Conservation (phyloP, 2,329 filamentous ascomycete species). For the Aotearoamyces nothofagi region DNA sequence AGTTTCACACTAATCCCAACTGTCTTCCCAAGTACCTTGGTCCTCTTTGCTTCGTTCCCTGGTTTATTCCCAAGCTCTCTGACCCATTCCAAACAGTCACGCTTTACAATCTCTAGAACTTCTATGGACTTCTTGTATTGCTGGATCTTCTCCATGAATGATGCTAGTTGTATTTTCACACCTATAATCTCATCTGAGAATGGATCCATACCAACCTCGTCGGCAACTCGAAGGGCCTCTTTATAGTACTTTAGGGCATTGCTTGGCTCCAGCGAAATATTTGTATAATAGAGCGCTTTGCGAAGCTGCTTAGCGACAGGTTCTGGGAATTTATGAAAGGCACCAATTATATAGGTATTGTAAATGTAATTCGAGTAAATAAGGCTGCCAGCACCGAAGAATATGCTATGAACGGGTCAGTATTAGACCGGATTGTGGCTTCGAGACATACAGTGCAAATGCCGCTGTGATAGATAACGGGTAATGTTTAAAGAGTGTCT, state of each 20-base stretch:
- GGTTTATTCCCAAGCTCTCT: slow-evolving; percentile 36
- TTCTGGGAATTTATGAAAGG: slow-evolving; percentile 46
- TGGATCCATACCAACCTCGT: slow-evolving; percentile 64
- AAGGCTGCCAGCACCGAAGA: slow-evolving; percentile 11
- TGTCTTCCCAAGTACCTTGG: slow-evolving; percentile 55
- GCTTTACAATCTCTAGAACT: slow-evolving; percentile 61
- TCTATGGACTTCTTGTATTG: slow-evolving; percentile 57
- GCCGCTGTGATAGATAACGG: slow-evolving; percentile 16
- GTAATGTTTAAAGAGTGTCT: slow-evolving; percentile 13
- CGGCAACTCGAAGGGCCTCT: slow-evolving; percentile 58
- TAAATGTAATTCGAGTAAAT: slow-evolving; percentile 18
- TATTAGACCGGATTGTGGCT: slow-evolving; percentile 1
- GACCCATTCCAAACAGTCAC: slow-evolving; percentile 52
- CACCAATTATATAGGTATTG: slow-evolving; percentile 18
- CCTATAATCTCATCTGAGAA: slow-evolving; percentile 87
- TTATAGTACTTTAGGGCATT: slow-evolving; percentile 74
- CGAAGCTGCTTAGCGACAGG: slow-evolving; percentile 65
- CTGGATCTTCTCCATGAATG: slow-evolving; percentile 64
- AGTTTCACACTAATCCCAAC: slow-evolving; percentile 72
- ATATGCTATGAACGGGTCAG: slow-evolving; percentile 11
- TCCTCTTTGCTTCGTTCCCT: slow-evolving; percentile 30
- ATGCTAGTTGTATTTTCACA: slow-evolving; percentile 68
- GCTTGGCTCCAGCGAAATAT: slow-evolving; percentile 57
- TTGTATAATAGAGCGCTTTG: slow-evolving; percentile 74
- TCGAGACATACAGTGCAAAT: slow-evolving; percentile 10